These are phyloP conservation scores for Epichloe uncinata DNA, from an alignment of 2,329 filamentous ascomycete genomes.

Conservation along the genomic window DNA sequence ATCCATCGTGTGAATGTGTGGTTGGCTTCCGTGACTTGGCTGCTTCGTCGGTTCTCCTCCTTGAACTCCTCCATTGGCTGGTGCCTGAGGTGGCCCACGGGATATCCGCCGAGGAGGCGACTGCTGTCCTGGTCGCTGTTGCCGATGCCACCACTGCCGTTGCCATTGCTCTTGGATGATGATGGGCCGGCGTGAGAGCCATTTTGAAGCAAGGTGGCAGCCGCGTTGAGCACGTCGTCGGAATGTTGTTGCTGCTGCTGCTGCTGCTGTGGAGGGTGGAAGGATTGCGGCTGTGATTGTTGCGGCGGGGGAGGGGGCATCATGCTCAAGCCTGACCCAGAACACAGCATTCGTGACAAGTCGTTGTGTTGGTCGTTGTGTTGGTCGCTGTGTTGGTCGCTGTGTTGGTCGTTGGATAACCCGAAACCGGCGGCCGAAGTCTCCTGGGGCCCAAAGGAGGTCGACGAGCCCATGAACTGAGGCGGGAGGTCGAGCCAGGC, in stretches of 20 bases:
- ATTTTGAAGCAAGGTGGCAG: constrained; percentile 38
- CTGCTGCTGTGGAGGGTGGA: constrained; percentile 8
- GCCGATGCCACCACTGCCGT: constrained; percentile 11
- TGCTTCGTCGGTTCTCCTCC: constrained; percentile 24
- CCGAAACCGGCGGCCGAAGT: constrained; percentile 7
- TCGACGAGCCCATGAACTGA: constrained; percentile 51
- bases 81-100: constrained; percentile 28
- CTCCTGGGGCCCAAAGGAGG: constrained; percentile 44
- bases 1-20: constrained; percentile 30
- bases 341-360: constrained; percentile 7
- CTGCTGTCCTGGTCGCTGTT: constrained; percentile 10
- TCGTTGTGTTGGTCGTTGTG: constrained; percentile 7
- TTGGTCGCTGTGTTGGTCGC: constrained; percentile 4
- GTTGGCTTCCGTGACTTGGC: constrained; percentile 18
- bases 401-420: constrained; percentile 9
- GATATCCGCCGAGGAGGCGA: constrained; percentile 18
- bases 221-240: constrained; percentile 43
- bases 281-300: constrained; percentile 8
- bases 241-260: constrained; percentile 20
- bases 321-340: constrained; percentile 19
- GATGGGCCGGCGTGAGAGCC: constrained; percentile 12
- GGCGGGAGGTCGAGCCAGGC: constrained; percentile 48
- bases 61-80: constrained; percentile 30
- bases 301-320: constrained; percentile 21
- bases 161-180: constrained; percentile 2